Conservation (phyloP, 768 basidiomycete genomes). For the Agaricus blazei region DNA sequence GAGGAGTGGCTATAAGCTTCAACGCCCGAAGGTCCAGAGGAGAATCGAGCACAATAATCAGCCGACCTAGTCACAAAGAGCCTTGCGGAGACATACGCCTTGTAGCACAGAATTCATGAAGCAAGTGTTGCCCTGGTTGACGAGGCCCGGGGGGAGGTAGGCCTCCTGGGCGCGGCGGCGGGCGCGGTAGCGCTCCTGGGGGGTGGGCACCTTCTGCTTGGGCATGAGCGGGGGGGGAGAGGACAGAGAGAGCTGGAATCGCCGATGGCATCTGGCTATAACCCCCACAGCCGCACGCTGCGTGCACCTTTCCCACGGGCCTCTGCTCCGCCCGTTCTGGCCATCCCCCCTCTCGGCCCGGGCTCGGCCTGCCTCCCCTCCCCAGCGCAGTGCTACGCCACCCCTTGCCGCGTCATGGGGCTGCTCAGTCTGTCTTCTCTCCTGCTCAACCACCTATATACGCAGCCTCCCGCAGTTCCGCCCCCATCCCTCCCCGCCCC, state of each 20-base stretch:
- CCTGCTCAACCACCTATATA: too few relatives aligned
- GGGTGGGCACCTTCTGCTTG: slow-evolving; percentile 49
- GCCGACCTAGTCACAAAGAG: background rate
- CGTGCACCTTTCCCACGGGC: too few relatives aligned
- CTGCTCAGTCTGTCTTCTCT: too few relatives aligned
- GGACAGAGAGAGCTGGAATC: background rate
- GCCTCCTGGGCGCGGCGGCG: slow-evolving; percentile 61
- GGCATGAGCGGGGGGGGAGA: slow-evolving; percentile 29
- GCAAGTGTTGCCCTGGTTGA: slow-evolving; percentile 87
- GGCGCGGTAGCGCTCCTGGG: slow-evolving; percentile 60
- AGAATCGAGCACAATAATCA: background rate
- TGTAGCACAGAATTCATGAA: slow-evolving; percentile 96
- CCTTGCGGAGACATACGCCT: slow-evolving; percentile 48
- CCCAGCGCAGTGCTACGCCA: too few relatives aligned
- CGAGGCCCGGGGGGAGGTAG: slow-evolving; percentile 64
- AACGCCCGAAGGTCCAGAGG: background rate
- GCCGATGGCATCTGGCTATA: too few relatives aligned
- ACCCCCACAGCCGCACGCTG: too few relatives aligned
- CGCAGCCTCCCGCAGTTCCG: too few relatives aligned
- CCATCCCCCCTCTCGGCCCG: too few relatives aligned
- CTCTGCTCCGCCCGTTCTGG: too few relatives aligned
- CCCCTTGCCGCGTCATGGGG: too few relatives aligned
- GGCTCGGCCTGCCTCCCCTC: too few relatives aligned
- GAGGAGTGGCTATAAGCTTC: slow-evolving; percentile 63
- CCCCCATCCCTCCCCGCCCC: too few relatives aligned